These are phyloP conservation scores for Trifolium fragiferum DNA, from an alignment of 306 rosid genomes.

Conservation along the genomic window DNA sequence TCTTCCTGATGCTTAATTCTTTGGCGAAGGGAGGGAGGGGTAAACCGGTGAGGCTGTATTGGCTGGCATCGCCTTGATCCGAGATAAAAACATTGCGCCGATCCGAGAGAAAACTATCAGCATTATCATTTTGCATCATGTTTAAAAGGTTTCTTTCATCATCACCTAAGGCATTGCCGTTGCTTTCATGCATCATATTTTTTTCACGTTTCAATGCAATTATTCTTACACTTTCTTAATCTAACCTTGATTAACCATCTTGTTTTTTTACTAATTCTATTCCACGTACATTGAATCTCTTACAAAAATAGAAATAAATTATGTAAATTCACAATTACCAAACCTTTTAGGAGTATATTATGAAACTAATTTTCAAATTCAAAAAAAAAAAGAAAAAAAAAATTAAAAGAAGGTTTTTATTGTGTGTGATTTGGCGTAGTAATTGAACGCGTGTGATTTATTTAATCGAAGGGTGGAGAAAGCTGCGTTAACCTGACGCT, in stretches of 20 bases:
- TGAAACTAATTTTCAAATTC: too few relatives aligned
- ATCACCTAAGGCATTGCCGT: neutral
- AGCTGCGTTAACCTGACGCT: conserved; percentile 10
- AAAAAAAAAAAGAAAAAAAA: too few relatives aligned
- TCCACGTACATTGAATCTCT: neutral
- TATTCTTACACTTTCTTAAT: neutral
- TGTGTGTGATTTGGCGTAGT: neutral
- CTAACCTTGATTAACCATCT: neutral
- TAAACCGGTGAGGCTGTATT: conserved; percentile 57
- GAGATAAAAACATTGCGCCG: too few relatives aligned
- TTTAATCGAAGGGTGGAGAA: conserved; percentile 10
- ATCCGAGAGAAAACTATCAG: too few relatives aligned
- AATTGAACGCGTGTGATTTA: neutral
- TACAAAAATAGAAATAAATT: too few relatives aligned
- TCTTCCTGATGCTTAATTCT: conserved; percentile 28
- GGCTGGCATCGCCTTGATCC: conserved; percentile 46
- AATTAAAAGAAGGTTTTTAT: neutral
- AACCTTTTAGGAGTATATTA: too few relatives aligned
- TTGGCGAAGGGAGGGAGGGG: conserved; percentile 70
- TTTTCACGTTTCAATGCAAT: neutral
- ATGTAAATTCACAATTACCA: too few relatives aligned
- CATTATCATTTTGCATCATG: neutral
- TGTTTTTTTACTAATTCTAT: too few relatives aligned
- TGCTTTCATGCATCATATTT: neutral
- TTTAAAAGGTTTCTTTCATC: neutral